Evolutionary conservation across 768 basidiomycete species (phyloP), one percentile per base, ranked within the genome.

Genomic region (Russula olivacea): DNA sequence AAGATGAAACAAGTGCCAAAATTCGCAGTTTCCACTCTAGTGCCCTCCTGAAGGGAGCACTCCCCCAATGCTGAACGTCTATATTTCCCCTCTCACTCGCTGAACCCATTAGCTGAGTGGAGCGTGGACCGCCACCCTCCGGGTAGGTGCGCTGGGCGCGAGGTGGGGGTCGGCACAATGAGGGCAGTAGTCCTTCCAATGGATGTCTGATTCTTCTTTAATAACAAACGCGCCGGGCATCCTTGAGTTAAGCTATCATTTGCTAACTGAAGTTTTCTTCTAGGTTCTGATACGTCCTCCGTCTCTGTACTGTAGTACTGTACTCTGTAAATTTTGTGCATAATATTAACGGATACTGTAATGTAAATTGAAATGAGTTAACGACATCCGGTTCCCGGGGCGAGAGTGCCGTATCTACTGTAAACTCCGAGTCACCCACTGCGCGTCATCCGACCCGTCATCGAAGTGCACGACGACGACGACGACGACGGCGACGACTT

Each of bases 1-100:
- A 50, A 48, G 54, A 56, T 30, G 66, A 67, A 68, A 73, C 73
- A 66, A 65, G 76, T 76, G 80, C 81, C 74, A 81, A 79, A 83
- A 89, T 90, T 89, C 88, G 88, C 87, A 89, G 88, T 89, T 88
- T 89, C 85, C 85, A 81, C 88, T 81, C 79, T 79, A 89, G 84
- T 70, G 80, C 77, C 85, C 85, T 86, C 80, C 75, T 52, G 67
- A 64, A 34, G 38, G 80, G 80, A 84, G 85, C 76, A 88, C 87
- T 89, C 88, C 88, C 76, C 80, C 82, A 83, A 76, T 78, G 78
- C 78, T 63, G 78, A 88, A 84, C 82, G 80, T 78, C 78, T 78
- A 88, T 76, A 85, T 69, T 89, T 84, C 82, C 86, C 85, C 86
- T 82, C 74, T 64, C 75, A 72, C 72, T 72, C 73, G 75, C 81